phyloP scores from a whole-genome alignment of 306 rosid species.

The Gastrolobium villosum region DNA sequence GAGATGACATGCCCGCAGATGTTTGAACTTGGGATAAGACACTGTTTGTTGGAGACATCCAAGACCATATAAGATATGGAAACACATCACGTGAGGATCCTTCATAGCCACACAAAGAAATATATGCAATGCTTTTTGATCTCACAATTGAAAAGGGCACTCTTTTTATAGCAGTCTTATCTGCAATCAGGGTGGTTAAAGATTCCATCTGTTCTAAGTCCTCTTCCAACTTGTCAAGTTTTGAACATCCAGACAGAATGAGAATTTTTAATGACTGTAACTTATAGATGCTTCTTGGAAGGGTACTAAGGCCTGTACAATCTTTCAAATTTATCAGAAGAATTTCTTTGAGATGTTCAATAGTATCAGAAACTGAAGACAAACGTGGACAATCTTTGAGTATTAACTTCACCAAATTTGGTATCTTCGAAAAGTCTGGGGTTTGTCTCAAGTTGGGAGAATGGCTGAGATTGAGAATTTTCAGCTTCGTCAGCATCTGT shows the following conservation, averaged over 20 bases:
- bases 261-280: constrained; percentile 35
- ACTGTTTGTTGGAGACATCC: constrained; percentile 43
- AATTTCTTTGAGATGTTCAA: constrained; percentile 33
- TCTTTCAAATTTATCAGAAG: constrained; percentile 41
- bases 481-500: constrained; percentile 41
- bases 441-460: constrained; percentile 37
- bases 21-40: not conserved
- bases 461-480: constrained; percentile 53
- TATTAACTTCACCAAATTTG: constrained; percentile 44
- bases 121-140: constrained; percentile 25
- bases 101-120: constrained; percentile 51
- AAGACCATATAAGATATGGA: constrained; percentile 44
- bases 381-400: constrained; percentile 47
- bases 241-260: constrained; percentile 45
- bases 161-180: constrained; percentile 46
- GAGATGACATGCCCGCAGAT: not conserved
- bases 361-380: constrained; percentile 21
- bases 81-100: constrained; percentile 41
- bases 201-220: constrained; percentile 43
- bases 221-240: constrained; percentile 42
- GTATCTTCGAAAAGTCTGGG: constrained; percentile 53
- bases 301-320: constrained; percentile 33
- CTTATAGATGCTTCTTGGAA: constrained; percentile 51
- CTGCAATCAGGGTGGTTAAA: constrained; percentile 41
- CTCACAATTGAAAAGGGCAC: constrained; percentile 32